phyloP scores from a whole-genome alignment of 768 basidiomycete genomes.

The Epithele typhae region DNA sequence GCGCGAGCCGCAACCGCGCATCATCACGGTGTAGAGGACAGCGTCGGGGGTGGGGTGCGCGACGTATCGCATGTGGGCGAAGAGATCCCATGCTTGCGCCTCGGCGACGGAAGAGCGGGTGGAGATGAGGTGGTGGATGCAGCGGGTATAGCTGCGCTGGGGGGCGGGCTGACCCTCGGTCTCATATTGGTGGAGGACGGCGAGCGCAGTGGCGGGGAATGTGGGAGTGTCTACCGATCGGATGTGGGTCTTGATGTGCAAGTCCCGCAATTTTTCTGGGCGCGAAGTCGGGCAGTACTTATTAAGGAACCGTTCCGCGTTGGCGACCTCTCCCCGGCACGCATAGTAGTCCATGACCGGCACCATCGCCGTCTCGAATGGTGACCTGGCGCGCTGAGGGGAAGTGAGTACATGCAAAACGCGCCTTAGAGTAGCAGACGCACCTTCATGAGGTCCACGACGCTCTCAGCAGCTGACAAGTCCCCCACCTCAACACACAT shows the following conservation, averaged over 20 bases:
- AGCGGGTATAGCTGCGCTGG: conserved; percentile 66
- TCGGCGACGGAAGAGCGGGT: conserved; percentile 41
- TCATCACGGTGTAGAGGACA: conserved; percentile 79
- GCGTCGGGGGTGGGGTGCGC: conserved; percentile 80
- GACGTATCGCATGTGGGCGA: conserved; percentile 93
- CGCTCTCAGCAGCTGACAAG: conserved; percentile 40
- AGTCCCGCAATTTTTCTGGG: conserved; percentile 57
- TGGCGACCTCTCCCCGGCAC: conserved; percentile 36
- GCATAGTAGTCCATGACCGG: conserved; percentile 48
- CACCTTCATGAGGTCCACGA: conserved; percentile 52
- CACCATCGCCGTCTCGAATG: conserved; percentile 38
- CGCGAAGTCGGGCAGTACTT: conserved; percentile 26
- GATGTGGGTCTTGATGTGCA: conserved; percentile 69
- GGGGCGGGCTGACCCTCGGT: conserved; percentile 55
- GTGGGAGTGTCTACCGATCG: conserved; percentile 39
- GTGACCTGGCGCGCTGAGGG: conserved; percentile 33
- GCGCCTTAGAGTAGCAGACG: conserved; percentile 3
- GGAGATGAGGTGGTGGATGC: conserved; percentile 57
- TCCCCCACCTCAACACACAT: conserved; percentile 32
- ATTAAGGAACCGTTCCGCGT: conserved; percentile 33
- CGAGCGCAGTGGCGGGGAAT: conserved; percentile 61
- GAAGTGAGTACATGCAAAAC: background rate
- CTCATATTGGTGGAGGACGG: conserved; percentile 72
- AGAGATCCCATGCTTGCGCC: conserved; percentile 91
- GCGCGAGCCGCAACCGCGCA: conserved; percentile 71